Evolutionary conservation across 495 filamentous ascomycete species (phyloP).

Genomic region (Chaetomium cochliodes): DNA sequence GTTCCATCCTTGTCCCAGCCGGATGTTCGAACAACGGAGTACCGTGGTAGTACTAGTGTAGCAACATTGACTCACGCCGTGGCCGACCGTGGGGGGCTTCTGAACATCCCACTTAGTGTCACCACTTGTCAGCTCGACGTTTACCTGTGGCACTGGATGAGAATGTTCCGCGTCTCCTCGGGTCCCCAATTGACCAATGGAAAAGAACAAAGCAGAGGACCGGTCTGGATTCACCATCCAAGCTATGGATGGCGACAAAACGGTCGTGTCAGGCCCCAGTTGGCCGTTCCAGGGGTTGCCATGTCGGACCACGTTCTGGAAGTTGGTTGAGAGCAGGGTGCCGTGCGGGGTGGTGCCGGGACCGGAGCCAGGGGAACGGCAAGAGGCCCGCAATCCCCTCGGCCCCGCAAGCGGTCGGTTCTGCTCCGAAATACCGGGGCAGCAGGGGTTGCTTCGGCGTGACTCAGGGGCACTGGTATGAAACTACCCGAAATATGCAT

Average conservation of each 20-base stretch:
- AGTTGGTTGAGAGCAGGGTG: background rate
- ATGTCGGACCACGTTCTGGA: background rate
- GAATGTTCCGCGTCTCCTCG: too few species aligned
- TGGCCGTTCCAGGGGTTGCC: background rate
- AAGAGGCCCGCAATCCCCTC: background rate
- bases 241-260: background rate
- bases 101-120: background rate
- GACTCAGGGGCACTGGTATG: constrained; percentile 15
- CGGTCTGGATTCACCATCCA: background rate
- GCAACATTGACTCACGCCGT: too few species aligned
- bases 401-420: constrained; percentile 9
- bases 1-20: background rate
- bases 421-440: background rate
- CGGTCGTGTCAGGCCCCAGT: background rate
- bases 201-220: background rate
- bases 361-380: constrained; percentile 6
- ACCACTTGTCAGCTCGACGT: background rate
- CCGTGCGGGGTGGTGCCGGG: constrained; percentile 4
- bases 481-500: constrained; percentile 7
- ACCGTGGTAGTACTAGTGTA: too few species aligned
- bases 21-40: too few species aligned
- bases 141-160: background rate
- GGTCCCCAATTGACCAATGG: background rate
- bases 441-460: constrained; percentile 6
- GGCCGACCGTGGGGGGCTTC: background rate